Evolutionary conservation across 75 land plant genomes (phyloP).

Genomic region (Picea sitchensis): DNA sequence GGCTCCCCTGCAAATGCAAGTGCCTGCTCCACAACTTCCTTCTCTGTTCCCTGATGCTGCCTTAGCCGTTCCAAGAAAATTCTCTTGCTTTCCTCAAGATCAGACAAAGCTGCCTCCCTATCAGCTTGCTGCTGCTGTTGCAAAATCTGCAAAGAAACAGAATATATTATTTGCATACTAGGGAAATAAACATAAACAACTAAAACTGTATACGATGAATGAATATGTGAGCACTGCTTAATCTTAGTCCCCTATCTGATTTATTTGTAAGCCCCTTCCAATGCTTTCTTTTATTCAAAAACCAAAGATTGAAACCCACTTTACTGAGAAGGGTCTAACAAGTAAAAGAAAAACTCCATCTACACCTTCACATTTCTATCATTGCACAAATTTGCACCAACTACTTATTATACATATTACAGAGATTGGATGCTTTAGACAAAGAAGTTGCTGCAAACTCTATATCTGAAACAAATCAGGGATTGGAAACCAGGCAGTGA

Average conservation of each 20-base stretch:
- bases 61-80: slow-evolving; percentile 27
- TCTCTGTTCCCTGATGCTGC: slow-evolving; percentile 29
- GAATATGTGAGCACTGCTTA: no score
- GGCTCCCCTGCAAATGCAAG: slow-evolving; percentile 43
- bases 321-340: neutral
- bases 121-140: slow-evolving; percentile 38
- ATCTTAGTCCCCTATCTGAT: no score
- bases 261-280: no score
- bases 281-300: no score
- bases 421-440: no score
- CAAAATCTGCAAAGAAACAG: slow-evolving; percentile 18
- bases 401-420: neutral
- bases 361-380: neutral
- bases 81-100: slow-evolving; percentile 38
- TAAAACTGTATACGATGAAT: no score
- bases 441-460: no score
- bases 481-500: no score
- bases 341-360: neutral
- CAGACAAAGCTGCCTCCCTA: slow-evolving; percentile 33
- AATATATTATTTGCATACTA: no score
- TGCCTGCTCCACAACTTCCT: slow-evolving; percentile 38
- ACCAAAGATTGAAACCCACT: neutral
- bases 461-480: no score
- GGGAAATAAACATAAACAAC: no score
- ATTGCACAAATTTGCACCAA: neutral